Conservation (phyloP, 2,329 filamentous ascomycete genomes). For the Venturiaceae sp. region DNA sequence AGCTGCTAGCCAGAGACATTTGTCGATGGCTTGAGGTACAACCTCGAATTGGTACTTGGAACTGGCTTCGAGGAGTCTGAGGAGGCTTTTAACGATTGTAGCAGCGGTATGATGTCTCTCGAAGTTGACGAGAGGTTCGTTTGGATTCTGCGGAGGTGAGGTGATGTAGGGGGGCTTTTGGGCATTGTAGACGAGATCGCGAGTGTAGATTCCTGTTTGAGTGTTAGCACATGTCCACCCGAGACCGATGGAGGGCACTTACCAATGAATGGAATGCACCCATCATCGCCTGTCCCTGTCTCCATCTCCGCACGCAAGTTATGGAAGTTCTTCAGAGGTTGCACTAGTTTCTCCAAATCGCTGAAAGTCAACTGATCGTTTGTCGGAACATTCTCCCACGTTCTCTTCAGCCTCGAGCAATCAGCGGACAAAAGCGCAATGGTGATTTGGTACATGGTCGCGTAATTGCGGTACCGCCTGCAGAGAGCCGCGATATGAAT, state of each 20-base stretch:
- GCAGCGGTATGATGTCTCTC: constrained; percentile 70
- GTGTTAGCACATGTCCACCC: constrained; percentile 11
- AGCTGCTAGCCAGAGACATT: constrained; percentile 78
- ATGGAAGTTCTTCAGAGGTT: constrained; percentile 69
- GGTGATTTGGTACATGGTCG: constrained; percentile 72
- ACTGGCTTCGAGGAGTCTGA: constrained; percentile 71
- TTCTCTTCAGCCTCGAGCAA: constrained; percentile 55
- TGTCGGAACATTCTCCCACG: constrained; percentile 61
- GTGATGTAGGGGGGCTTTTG: constrained; percentile 69
- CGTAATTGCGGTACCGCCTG: constrained; percentile 69
- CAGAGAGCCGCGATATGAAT: constrained; percentile 74
- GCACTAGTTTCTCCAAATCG: constrained; percentile 63
- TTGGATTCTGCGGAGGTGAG: constrained; percentile 40
- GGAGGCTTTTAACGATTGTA: constrained; percentile 66
- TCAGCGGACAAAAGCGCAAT: constrained; percentile 69
- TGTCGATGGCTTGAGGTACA: constrained; percentile 66
- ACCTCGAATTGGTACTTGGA: constrained; percentile 64
- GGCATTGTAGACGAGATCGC: constrained; percentile 73
- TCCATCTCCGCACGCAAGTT: constrained; percentile 75
- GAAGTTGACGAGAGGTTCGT: constrained; percentile 69
- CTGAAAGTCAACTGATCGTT: constrained; percentile 56
- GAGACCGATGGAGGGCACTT: constrained; percentile 24
- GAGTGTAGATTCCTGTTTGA: constrained; percentile 56
- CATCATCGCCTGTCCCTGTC: constrained; percentile 50
- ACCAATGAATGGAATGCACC: constrained; percentile 77